These are phyloP conservation scores for Zhuliangozyma blackwelliae DNA, from an alignment of 1,139 yeast species.

Conservation along the genomic window DNA sequence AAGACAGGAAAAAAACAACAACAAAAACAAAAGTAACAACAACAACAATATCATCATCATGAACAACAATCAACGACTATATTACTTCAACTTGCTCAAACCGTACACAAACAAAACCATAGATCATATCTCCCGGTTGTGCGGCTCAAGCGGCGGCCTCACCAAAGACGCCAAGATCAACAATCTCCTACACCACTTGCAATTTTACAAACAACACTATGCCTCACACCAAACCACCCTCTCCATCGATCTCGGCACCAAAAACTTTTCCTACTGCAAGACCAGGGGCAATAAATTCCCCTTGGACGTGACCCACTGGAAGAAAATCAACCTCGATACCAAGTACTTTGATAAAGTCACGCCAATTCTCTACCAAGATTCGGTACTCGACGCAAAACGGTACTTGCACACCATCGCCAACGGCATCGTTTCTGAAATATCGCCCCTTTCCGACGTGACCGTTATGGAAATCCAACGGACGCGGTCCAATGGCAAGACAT, in stretches of 20 bases:
- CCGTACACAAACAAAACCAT: too few relatives aligned
- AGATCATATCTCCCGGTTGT: too few relatives aligned
- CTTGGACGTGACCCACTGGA: constrained; percentile 20
- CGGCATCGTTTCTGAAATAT: constrained; percentile 4
- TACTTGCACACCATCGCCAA: constrained; percentile 23
- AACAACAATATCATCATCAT: too few relatives aligned
- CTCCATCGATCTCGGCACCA: constrained; percentile 39
- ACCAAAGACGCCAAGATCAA: too few relatives aligned
- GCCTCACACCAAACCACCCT: constrained; percentile 10
- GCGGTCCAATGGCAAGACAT: constrained; percentile 25
- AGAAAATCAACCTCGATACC: constrained; percentile 20
- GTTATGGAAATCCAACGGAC: constrained; percentile 40
- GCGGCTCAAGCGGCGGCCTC: too few relatives aligned
- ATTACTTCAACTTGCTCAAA: too few relatives aligned
- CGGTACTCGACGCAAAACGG: constrained; percentile 22
- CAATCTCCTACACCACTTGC: too few relatives aligned
- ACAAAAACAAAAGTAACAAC: too few relatives aligned
- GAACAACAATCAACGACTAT: too few relatives aligned
- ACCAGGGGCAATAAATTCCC: constrained; percentile 10
- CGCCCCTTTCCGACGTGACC: constrained; percentile 16
- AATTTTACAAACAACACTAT: too few relatives aligned
- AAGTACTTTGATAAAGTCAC: constrained; percentile 1
- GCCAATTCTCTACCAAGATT: constrained; percentile 9
- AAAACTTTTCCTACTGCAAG: constrained; percentile 39
- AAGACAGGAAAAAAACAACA: too few relatives aligned